A percentile compares a stretch with the other conserved stretches of the same genome.
phyloP scores from a whole-genome alignment of 345 rosid species.

The Pelargonium nanum region DNA sequence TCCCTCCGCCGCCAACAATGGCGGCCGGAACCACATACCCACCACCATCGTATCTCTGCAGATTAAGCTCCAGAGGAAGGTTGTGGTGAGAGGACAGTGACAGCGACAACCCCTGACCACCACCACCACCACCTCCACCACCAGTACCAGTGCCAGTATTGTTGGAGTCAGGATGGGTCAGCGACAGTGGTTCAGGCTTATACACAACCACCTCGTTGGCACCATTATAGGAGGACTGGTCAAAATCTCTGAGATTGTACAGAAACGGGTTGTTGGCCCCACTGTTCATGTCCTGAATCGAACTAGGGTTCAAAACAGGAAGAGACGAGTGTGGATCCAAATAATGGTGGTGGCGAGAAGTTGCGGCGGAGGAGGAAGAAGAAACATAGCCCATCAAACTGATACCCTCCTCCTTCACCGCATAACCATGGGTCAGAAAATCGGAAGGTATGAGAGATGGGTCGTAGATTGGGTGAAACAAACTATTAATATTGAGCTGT shows the following conservation, averaged over 20 bases:
- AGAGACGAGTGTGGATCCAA: conserved; percentile 42
- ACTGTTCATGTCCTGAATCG: conserved; percentile 26
- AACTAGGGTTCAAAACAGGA: conserved; percentile 30
- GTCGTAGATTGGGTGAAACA: conserved; percentile 36
- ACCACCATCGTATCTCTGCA: conserved; percentile 28
- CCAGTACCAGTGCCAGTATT: conserved; percentile 12
- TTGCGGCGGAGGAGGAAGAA: conserved; percentile 24
- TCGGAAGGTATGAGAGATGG: conserved; percentile 47
- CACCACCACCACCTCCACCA: conserved; percentile 11
- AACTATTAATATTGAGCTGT: conserved; percentile 16
- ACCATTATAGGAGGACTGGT: conserved; percentile 19
- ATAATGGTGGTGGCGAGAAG: conserved; percentile 20
- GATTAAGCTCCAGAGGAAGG: conserved; percentile 40
- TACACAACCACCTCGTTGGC: conserved; percentile 33
- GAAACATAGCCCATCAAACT: conserved; percentile 32
- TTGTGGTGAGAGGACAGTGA: conserved; percentile 52
- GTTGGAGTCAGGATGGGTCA: conserved; percentile 10
- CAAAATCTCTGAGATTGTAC: conserved; percentile 31
- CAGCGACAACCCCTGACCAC: conserved; percentile 39
- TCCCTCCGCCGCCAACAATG: conserved; percentile 19
- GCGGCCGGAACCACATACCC: conserved; percentile 26
- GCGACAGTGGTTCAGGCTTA: conserved; percentile 40
- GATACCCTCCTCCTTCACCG: conserved; percentile 34
- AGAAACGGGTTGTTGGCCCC: conserved; percentile 29
- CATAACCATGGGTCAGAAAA: conserved; percentile 27